Evolutionary conservation across 306 rosid species (phyloP), one percentile per base, ranked within the genome.

Genomic region (Quercus rubra): DNA sequence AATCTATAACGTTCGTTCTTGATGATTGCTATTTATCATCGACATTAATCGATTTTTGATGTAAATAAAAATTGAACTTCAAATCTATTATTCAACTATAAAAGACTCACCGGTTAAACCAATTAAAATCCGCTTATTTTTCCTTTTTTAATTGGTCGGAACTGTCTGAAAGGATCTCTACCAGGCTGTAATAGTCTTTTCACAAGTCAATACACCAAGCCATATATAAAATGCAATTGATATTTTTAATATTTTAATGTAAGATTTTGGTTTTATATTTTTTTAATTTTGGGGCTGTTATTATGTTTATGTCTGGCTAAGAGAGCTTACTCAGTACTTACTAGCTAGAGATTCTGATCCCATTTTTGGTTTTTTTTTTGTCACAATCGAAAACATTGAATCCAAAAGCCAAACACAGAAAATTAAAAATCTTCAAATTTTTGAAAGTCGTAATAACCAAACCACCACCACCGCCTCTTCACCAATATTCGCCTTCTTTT

Each of bases 301-400:
- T 49, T 35, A 5, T 35, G 54, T 10, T 2, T 49, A 49, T 49
- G 17, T 49, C 54, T 49, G 54, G 17, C 15, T 12, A 18, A 57
- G 19, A 57, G 77, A 55, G 43, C 30, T 70, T 64, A 54, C 54
- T 49, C 54, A 12, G 15, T 49, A 49, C 30, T 28, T 3, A 8
- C 14, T 59, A 12, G 74, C 78, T 85, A 62, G 83, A 81, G 88
- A 88, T 83, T 83, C 86, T 80, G 71, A 86, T 81, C 82, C 57
- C 82, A 17, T 62, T 49, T 49, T 49, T 49, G 17, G 17, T 12
- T 3, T 41, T 8, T 23, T 38, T 41, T 69, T 54, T 68, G 81
- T 70, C 72, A 68, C 57, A 77, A 62, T 77, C 64, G 52, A 55
- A 62, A 68, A 21, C 43, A 72, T 56, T 83, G 84, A 30, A 30